Base-by-base conservation (phyloP, 2,329 filamentous ascomycete genomes). In the Podosphaera xanthii region DNA sequence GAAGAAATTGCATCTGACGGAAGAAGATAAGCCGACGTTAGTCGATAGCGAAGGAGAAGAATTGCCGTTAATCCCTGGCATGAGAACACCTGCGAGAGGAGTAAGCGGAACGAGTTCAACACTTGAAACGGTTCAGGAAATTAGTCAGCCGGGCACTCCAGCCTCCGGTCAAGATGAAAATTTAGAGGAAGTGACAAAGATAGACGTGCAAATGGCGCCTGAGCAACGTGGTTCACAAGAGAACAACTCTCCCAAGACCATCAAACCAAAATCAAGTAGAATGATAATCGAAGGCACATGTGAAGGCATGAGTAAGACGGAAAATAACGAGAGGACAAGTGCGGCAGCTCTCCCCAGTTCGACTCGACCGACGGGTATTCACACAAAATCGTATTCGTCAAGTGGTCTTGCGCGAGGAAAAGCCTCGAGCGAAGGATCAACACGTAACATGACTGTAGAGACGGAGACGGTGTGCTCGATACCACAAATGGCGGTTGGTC, bases 381-480 rank as follows among this genome's bases (percentile, higher is more conserved):
- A 81, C 70, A 74, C 87, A 62, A 75, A 85, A 61, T 87, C 87
- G 7, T 82, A 78, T 61, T 69, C 72, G 65, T 71, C 77, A 57
- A 78, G 84, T 42, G 79, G 84, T 42, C 83, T 83, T 59, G 73
- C 76, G 59, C 87, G 89, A 68, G 76, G 79, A 40, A 87, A 90
- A 69, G 74, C 80, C 35, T 69, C 72, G 9, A 74, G 77, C 58
- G 87, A 94, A 68, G 83, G 82, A n/a, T 84, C 86, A 42, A 78
- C 83, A 60, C 82, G 85, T 68, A 92, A 87, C 66, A 96, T 98
- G 89, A 97, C 88, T 8, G 91, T 97, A 12, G 92, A 98, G 73
- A 96, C 92, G 0, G 92, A 98, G 71, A 94, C 90, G 0, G 92
- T 98, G 44, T 85, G 82, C 50, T 94, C 90, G 2, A 86, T 96